Percentiles rank a stretch among this genome's conserved stretches.
These are phyloP conservation scores for Alternaria sp. DNA, from an alignment of 2,329 filamentous ascomycete genomes.

Conservation along the genomic window DNA sequence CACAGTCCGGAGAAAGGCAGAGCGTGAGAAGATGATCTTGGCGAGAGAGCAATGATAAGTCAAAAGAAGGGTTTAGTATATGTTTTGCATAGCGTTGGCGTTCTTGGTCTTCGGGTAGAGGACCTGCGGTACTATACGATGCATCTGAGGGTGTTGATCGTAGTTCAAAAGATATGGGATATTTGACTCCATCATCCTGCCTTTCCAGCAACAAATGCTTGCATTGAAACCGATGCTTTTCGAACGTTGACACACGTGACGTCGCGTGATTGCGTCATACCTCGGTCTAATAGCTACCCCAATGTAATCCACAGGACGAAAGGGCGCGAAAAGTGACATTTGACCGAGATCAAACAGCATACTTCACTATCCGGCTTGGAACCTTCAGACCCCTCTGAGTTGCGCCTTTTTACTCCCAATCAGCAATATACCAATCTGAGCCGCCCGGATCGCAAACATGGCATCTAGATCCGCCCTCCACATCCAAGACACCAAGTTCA, in stretches of 20 bases:
- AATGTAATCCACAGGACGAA: neutral
- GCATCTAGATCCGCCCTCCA: constrained; percentile 26
- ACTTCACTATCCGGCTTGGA: neutral
- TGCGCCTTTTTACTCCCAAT: neutral
- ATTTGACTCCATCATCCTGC: neutral
- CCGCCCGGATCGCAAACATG: constrained; percentile 10
- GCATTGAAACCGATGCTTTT: neutral
- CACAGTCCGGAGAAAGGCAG: constrained; percentile 72
- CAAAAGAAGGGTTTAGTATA: constrained; percentile 1
- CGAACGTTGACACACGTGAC: neutral
- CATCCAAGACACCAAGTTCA: constrained; percentile 39
- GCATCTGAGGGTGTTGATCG: neutral
- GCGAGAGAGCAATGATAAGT: constrained; percentile 64
- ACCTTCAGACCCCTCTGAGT: neutral
- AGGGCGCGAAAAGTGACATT: neutral
- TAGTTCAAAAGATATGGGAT: neutral
- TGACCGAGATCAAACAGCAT: neutral
- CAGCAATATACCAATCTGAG: neutral
- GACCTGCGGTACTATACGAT: neutral
- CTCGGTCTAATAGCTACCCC: neutral
- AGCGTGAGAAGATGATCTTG: constrained; percentile 93
- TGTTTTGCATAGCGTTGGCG: constrained; percentile 44
- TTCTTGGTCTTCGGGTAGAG: constrained; percentile 15
- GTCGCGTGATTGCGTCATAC: constrained; percentile 16
- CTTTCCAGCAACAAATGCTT: neutral